A percentile compares a stretch with the other conserved stretches of the same genome.
phyloP scores from a whole-genome alignment of 371 early-diverging fungal genomes.

The Entomophthora muscae region DNA sequence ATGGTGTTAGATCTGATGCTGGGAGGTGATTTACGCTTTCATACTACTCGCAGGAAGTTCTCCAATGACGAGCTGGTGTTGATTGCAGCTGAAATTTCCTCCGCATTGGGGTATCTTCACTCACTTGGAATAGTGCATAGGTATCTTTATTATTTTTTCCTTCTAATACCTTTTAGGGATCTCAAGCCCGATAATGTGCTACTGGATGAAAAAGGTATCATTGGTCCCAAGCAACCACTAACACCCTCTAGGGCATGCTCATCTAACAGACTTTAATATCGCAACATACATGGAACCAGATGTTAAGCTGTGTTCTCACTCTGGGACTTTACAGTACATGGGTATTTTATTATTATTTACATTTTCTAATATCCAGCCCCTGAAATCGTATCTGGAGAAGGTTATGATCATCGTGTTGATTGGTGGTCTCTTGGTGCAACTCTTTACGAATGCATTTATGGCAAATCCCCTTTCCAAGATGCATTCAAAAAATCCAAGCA shows the following conservation, averaged over 20 bases:
- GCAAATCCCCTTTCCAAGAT: constrained; percentile 13
- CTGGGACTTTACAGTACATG: constrained; percentile 65
- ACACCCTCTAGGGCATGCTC: constrained; percentile 30
- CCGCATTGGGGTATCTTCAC: constrained; percentile 58
- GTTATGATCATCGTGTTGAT: constrained; percentile 59
- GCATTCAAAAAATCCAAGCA: neutral
- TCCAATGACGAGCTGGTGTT: constrained; percentile 55
- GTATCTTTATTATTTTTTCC: no score
- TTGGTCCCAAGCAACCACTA: neutral
- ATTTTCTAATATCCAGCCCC: constrained; percentile 33
- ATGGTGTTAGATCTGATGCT: constrained; percentile 82
- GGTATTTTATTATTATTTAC: constrained; percentile 18
- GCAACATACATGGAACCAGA: constrained; percentile 37
- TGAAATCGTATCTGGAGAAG: constrained; percentile 48
- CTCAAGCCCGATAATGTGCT: constrained; percentile 75
- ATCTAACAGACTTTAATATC: constrained; percentile 64
- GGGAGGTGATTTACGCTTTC: constrained; percentile 71
- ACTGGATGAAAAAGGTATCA: constrained; percentile 37
- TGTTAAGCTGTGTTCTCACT: constrained; percentile 41
- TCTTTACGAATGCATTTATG: constrained; percentile 47
- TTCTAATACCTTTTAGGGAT: constrained; percentile 29
- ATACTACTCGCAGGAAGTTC: constrained; percentile 41
- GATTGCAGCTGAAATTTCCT: constrained; percentile 57
- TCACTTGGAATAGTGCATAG: constrained; percentile 56
- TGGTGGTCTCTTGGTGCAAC: constrained; percentile 87